Conservation (phyloP, 441 rosid species). For the Cnidoscolus chayamansa region DNA sequence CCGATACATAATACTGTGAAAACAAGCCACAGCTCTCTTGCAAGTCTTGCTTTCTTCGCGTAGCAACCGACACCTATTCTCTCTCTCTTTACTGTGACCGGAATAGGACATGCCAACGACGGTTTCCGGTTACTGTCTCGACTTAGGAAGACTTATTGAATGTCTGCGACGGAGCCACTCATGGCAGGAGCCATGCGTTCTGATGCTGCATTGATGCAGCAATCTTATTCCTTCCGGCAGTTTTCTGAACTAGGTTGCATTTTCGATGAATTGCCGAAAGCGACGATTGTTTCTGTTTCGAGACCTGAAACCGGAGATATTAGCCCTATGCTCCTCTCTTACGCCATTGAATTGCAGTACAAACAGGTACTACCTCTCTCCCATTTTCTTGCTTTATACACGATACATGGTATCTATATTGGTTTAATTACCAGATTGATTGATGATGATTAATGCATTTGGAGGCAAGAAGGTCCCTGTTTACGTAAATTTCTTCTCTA, state of each 20-base stretch:
- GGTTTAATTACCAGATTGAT: too few species aligned
- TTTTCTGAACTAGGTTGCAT: slow-evolving; percentile 48
- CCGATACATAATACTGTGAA: not conserved
- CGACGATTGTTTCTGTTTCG: slow-evolving; percentile 71
- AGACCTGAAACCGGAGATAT: slow-evolving; percentile 88
- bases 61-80: not conserved
- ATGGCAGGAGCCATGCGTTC: slow-evolving; percentile 37
- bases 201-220: slow-evolving; percentile 28
- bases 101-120: slow-evolving; percentile 29
- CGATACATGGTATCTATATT: not conserved
- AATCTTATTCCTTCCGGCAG: slow-evolving; percentile 47
- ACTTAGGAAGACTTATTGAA: slow-evolving; percentile 8
- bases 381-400: not conserved
- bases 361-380: slow-evolving; percentile 53
- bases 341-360: slow-evolving; percentile 77
- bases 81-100: not conserved
- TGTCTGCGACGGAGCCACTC: slow-evolving; percentile 56
- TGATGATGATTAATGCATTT: too few species aligned
- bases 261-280: slow-evolving; percentile 79
- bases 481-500: not conserved
- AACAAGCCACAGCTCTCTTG: not conserved
- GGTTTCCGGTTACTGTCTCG: slow-evolving; percentile 11
- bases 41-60: slow-evolving; percentile 10
- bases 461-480: too few species aligned
- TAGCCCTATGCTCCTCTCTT: slow-evolving; percentile 80